phyloP scores from a whole-genome alignment of 2,329 filamentous ascomycete species.

The Coniochaeta prunicola region DNA sequence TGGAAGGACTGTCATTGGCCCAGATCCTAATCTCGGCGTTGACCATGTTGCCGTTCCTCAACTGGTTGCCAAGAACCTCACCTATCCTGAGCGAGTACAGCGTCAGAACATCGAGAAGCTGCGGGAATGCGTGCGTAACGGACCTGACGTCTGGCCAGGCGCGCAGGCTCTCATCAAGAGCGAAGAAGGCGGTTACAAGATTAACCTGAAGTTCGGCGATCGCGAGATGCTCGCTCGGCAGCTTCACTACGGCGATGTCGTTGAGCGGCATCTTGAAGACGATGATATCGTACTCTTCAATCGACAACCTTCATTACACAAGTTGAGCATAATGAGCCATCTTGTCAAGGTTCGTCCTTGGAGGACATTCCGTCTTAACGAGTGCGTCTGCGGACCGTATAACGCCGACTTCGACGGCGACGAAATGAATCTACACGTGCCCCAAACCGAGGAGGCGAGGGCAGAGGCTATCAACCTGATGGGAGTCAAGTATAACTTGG shows the following conservation, averaged over 20 bases:
- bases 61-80: constrained; percentile 91
- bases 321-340: constrained; percentile 97
- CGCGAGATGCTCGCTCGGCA: constrained; percentile 64
- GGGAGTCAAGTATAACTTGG: constrained; percentile 95
- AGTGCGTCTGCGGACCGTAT: constrained; percentile 97
- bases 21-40: constrained; percentile 88
- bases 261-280: constrained; percentile 92
- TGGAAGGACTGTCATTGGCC: constrained; percentile 93
- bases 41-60: constrained; percentile 89
- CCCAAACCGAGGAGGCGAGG: constrained; percentile 92
- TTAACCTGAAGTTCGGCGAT: constrained; percentile 69
- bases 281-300: constrained; percentile 97
- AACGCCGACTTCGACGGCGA: constrained; percentile 99
- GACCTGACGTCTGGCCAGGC: constrained; percentile 74
- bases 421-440: constrained; percentile 98
- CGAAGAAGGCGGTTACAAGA: constrained; percentile 57
- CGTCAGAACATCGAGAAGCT: constrained; percentile 81
- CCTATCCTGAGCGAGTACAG: constrained; percentile 85
- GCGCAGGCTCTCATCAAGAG: constrained; percentile 75
- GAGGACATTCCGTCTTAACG: constrained; percentile 93
- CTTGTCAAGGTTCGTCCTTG: constrained; percentile 88
- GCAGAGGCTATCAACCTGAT: constrained; percentile 94
- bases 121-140: constrained; percentile 64
- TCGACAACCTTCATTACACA: constrained; percentile 93
- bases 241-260: constrained; percentile 75